phyloP scores from a whole-genome alignment of 2,329 filamentous ascomycete genomes.

The Botrytis medusae region DNA sequence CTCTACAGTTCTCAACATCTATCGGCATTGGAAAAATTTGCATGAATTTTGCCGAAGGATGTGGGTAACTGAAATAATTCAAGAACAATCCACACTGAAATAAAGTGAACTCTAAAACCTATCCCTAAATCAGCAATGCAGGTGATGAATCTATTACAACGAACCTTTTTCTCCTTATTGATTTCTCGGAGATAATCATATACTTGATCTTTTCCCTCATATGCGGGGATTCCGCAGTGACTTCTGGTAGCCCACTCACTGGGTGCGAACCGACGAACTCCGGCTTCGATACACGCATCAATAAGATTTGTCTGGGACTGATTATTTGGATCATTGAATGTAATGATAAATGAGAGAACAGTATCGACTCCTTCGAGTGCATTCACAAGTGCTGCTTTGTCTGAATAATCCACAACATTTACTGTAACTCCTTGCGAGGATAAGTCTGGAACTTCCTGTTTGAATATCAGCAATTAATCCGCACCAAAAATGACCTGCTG shows the following conservation, averaged over 20 bases:
- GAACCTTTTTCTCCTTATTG: slow-evolving; percentile 44
- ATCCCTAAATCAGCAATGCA: not conserved
- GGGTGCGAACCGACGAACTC: slow-evolving; percentile 42
- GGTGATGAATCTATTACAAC: not conserved
- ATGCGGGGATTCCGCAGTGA: slow-evolving; percentile 45
- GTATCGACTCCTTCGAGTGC: slow-evolving; percentile 50
- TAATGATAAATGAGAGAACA: slow-evolving; percentile 49
- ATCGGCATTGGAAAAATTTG: slow-evolving; percentile 41
- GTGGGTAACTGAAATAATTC: slow-evolving; percentile 48
- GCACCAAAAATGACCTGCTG: too few relatives aligned
- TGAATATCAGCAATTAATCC: not conserved
- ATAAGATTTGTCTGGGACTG: slow-evolving; percentile 41
- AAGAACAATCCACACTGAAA: slow-evolving; percentile 52
- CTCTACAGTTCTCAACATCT: slow-evolving; percentile 42
- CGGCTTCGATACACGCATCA: slow-evolving; percentile 41
- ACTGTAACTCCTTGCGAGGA: slow-evolving; percentile 40
- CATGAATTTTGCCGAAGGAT: slow-evolving; percentile 42
- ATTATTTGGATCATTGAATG: slow-evolving; percentile 35
- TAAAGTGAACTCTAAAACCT: slow-evolving; percentile 42
- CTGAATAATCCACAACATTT: slow-evolving; percentile 47
- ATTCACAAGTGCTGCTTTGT: slow-evolving; percentile 30
- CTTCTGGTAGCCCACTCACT: slow-evolving; percentile 43
- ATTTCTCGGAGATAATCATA: slow-evolving; percentile 45
- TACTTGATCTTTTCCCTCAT: slow-evolving; percentile 45
- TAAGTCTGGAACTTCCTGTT: not conserved